A percentile compares a stretch with the other conserved stretches of the same genome.
Conservation (phyloP, 345 rosid genomes). For the Erucastrum elatum region DNA sequence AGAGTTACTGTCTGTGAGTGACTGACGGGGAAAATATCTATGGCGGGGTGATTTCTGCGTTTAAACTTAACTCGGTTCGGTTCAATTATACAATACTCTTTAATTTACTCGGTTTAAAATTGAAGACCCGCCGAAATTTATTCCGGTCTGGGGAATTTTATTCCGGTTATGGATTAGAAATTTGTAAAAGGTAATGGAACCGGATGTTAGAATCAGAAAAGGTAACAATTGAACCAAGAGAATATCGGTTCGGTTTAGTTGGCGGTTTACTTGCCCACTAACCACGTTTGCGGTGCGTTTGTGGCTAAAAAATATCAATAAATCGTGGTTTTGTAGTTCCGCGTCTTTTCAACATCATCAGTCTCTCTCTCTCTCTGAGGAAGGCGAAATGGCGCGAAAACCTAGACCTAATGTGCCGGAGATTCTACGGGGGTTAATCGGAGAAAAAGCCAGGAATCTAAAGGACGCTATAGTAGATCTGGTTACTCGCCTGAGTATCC, state of each 20-base stretch:
- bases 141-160: not conserved
- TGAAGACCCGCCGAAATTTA: not conserved
- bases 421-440: constrained; percentile 57
- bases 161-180: not conserved
- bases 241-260: not conserved
- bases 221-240: not conserved
- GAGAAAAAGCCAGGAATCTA: constrained; percentile 45
- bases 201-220: not conserved
- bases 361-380: not conserved
- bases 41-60: constrained; percentile 33
- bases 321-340: constrained; percentile 7
- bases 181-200: not conserved
- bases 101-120: not conserved
- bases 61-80: constrained; percentile 21
- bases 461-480: constrained; percentile 46
- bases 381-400: constrained; percentile 38
- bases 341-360: constrained; percentile 21
- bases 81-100: not conserved
- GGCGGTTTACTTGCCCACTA: not conserved
- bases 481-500: constrained; percentile 18
- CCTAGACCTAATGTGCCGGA: constrained; percentile 51
- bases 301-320: not conserved
- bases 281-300: constrained; percentile 16
- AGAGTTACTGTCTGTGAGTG: constrained; percentile 14
- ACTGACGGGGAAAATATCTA: not conserved